Evolutionary conservation across 2,329 filamentous ascomycete species (phyloP).

Genomic region (Colletotrichum coccodes): DNA sequence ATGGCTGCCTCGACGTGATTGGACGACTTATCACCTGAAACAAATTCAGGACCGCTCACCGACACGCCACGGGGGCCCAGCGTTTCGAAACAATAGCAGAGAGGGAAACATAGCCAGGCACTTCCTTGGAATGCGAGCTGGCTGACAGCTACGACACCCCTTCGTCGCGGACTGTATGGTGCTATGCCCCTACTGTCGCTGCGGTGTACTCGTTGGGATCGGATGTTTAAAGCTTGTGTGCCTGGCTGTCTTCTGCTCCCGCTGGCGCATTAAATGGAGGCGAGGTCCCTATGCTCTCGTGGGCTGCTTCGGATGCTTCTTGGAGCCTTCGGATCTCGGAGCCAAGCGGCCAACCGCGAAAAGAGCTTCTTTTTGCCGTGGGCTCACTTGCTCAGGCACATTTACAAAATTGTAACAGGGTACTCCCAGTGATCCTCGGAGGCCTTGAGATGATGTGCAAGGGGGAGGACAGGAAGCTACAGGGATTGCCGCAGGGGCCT

Average conservation of each 20-base stretch:
- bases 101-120: slow-evolving; percentile 9
- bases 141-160: neutral
- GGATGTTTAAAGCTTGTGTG: neutral
- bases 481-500: slow-evolving; percentile 3
- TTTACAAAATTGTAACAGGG: neutral
- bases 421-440: slow-evolving; percentile 1
- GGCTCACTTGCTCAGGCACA: neutral
- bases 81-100: slow-evolving; percentile 31
- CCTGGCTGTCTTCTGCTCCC: neutral
- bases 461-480: slow-evolving; percentile 5
- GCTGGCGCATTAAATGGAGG: no score
- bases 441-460: slow-evolving; percentile 3
- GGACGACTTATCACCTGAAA: slow-evolving; percentile 32
- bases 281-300: no score
- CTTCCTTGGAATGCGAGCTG: neutral
- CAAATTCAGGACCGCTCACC: slow-evolving; percentile 35
- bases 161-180: neutral
- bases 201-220: neutral
- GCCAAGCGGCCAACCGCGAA: neutral
- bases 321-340: neutral
- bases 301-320: neutral
- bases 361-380: neutral
- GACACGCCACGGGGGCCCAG: slow-evolving; percentile 26
- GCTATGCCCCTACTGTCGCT: neutral
- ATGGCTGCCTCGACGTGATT: slow-evolving; percentile 13